Evolutionary conservation across 2,329 filamentous ascomycete species (phyloP).

Genomic region (Aureobasidium sp.): DNA sequence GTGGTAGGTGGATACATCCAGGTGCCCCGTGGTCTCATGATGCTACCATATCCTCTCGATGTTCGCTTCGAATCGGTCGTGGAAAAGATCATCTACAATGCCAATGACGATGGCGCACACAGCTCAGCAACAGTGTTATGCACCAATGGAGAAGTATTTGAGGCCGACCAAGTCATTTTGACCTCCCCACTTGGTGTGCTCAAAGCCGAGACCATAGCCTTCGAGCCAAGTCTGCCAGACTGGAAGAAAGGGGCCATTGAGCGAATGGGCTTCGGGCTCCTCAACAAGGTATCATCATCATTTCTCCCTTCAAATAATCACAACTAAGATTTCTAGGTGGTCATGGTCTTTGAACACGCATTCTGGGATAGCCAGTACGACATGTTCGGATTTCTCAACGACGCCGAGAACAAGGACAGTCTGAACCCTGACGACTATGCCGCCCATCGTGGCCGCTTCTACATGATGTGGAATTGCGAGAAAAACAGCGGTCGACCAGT

Average conservation of each 20-base stretch:
- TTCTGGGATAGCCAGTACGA: constrained; percentile 90
- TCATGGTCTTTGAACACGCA: constrained; percentile 76
- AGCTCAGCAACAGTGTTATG: constrained; percentile 57
- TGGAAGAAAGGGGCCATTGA: constrained; percentile 78
- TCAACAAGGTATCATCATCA: constrained; percentile 63
- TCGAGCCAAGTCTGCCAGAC: constrained; percentile 78
- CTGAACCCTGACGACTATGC: constrained; percentile 73
- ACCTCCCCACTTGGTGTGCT: constrained; percentile 86
- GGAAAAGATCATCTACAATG: constrained; percentile 59
- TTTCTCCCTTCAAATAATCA: not conserved
- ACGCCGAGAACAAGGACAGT: constrained; percentile 60
- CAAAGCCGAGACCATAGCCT: constrained; percentile 73
- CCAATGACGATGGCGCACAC: constrained; percentile 31
- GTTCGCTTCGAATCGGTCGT: constrained; percentile 68
- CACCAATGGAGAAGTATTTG: constrained; percentile 64
- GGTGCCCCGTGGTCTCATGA: constrained; percentile 77
- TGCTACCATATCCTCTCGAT: constrained; percentile 67
- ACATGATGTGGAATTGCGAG: constrained; percentile 94
- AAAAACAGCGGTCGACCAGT: constrained; percentile 80
- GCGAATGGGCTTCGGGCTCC: constrained; percentile 80
- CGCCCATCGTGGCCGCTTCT: constrained; percentile 77
- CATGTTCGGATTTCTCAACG: constrained; percentile 86
- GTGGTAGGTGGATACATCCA: constrained; percentile 90
- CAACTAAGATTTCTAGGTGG: constrained; percentile 40
- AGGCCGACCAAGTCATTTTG: constrained; percentile 85